Conservation (phyloP, 179 eudicot genomes). For the Silene noctiflora region DNA sequence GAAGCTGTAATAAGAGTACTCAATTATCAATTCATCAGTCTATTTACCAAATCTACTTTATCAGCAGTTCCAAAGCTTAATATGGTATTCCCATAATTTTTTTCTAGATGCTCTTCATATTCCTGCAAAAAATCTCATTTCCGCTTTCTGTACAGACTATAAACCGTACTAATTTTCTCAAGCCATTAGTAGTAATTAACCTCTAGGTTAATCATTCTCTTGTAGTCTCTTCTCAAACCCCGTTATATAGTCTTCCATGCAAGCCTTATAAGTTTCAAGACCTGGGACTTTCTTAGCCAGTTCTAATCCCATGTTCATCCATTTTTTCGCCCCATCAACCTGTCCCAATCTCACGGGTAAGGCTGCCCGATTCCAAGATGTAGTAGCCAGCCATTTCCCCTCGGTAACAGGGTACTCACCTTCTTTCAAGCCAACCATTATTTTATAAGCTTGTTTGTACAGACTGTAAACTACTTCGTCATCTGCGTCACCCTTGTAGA, state of each 20-base stretch:
- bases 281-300: slow-evolving; percentile 77
- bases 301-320: slow-evolving; percentile 83
- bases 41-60: not conserved
- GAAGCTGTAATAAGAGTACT: not conserved
- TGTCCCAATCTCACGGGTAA: slow-evolving; percentile 64
- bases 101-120: not conserved
- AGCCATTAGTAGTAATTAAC: slow-evolving; percentile 8
- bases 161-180: slow-evolving; percentile 13
- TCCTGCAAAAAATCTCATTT: not conserved
- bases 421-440: slow-evolving; percentile 85
- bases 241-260: slow-evolving; percentile 72
- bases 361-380: slow-evolving; percentile 95
- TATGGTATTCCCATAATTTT: not conserved
- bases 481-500: slow-evolving; percentile 62
- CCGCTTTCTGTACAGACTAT: slow-evolving; percentile 16
- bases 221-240: slow-evolving; percentile 48
- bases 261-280: slow-evolving; percentile 59
- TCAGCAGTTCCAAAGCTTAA: not conserved
- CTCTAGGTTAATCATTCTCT: slow-evolving; percentile 23
- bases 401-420: slow-evolving; percentile 79
- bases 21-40: not conserved
- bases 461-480: slow-evolving; percentile 55
- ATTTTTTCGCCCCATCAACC: slow-evolving; percentile 63
- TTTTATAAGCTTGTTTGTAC: slow-evolving; percentile 78
- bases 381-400: slow-evolving; percentile 90